A percentile compares a stretch with the other conserved stretches of the same genome.
Evolutionary conservation across 768 basidiomycete species (phyloP).

Genomic region (Chalciporus pseudorubinellus): DNA sequence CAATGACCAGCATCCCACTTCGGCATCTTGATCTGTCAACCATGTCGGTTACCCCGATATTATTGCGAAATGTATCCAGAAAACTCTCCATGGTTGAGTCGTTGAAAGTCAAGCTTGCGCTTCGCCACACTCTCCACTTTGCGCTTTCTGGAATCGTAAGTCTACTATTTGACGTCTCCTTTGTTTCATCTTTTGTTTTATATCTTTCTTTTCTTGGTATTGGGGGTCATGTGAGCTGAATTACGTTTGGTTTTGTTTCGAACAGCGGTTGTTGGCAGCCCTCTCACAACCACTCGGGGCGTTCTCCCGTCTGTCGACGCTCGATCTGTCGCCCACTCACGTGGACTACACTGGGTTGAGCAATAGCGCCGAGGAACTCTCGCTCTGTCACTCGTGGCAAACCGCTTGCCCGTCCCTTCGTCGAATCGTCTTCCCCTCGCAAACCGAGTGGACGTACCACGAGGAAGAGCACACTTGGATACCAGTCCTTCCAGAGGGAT

Average conservation of each 20-base stretch:
- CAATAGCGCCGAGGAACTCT: conserved; percentile 44
- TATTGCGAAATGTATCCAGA: conserved; percentile 54
- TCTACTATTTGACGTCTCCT: conserved; percentile 12
- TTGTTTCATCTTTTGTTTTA: conserved; percentile 3
- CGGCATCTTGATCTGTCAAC: conserved; percentile 56
- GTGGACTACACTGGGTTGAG: conserved; percentile 41
- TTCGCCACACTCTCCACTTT: conserved; percentile 65
- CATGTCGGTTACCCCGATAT: conserved; percentile 55
- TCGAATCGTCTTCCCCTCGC: conserved; percentile 54
- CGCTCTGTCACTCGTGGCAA: conserved; percentile 53
- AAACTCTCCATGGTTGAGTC: conserved; percentile 49
- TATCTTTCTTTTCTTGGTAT: background rate
- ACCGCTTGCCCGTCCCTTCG: conserved; percentile 53
- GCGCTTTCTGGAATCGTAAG: conserved; percentile 57
- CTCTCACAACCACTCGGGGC: conserved; percentile 55
- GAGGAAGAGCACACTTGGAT: conserved; percentile 35
- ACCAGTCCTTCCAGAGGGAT: conserved; percentile 4
- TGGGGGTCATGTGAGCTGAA: background rate
- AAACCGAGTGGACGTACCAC: conserved; percentile 48
- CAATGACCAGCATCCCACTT: conserved; percentile 46
- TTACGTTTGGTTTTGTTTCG: conserved; percentile 1
- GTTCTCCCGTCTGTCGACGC: conserved; percentile 46
- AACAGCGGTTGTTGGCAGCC: conserved; percentile 55
- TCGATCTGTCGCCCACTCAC: conserved; percentile 64
- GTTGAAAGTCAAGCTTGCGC: conserved; percentile 55